phyloP scores from a whole-genome alignment of 805 yeast genomes.

The Starmera dryadoides region DNA sequence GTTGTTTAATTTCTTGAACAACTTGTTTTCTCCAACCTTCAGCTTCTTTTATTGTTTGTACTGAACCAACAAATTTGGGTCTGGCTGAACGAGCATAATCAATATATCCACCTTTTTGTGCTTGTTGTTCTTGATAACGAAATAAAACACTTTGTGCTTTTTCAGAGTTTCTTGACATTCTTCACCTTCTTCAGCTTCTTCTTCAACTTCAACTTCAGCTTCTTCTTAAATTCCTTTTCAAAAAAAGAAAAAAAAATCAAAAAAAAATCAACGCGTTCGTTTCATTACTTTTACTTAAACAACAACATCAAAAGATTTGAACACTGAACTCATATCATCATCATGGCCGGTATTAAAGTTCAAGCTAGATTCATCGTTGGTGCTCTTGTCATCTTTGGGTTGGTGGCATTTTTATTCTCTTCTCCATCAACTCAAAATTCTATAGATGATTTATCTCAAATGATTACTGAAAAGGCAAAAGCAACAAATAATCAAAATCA shows the following conservation, averaged over 20 bases:
- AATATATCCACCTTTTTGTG: constrained; percentile 49
- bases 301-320: no score
- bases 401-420: constrained; percentile 42
- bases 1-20: constrained; percentile 53
- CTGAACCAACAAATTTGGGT: constrained; percentile 52
- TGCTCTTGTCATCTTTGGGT: constrained; percentile 41
- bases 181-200: neutral
- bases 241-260: no score
- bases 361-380: constrained; percentile 41
- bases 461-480: neutral
- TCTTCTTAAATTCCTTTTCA: neutral
- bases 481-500: neutral
- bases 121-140: constrained; percentile 56
- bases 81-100: constrained; percentile 50
- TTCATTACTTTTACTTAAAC: no score
- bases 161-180: constrained; percentile 73
- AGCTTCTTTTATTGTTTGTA: constrained; percentile 52
- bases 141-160: constrained; percentile 67
- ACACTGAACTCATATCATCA: no score
- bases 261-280: no score
- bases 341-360: neutral
- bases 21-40: constrained; percentile 63
- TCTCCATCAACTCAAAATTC: constrained; percentile 26
- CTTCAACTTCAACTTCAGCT: neutral
- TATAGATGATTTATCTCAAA: neutral